These are phyloP conservation scores for Collybia nuda DNA, from an alignment of 768 basidiomycete species.

Conservation along the genomic window DNA sequence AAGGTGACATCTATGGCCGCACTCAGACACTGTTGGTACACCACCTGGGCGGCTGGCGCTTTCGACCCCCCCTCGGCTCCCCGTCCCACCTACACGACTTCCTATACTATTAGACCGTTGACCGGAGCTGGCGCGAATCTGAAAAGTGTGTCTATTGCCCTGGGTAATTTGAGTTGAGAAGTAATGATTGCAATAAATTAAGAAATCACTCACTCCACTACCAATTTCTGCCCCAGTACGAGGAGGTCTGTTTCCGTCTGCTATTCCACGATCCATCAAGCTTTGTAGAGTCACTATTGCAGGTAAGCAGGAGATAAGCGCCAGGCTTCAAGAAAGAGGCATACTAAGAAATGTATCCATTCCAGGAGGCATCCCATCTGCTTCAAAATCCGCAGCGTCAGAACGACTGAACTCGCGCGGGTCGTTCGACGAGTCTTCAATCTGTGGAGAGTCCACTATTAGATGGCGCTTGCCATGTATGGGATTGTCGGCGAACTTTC, in stretches of 20 bases:
- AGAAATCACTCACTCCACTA: constrained; percentile 3
- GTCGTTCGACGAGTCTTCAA: constrained; percentile 75
- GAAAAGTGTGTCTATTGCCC: constrained; percentile 15
- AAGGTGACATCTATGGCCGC: constrained; percentile 15
- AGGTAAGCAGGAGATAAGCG: neutral
- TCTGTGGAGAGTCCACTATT: constrained; percentile 35
- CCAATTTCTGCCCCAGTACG: constrained; percentile 6
- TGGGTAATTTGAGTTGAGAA: neutral
- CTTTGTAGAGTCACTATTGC: constrained; percentile 33
- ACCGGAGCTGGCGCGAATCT: constrained; percentile 11
- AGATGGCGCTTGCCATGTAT: constrained; percentile 7
- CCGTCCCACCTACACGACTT: neutral
- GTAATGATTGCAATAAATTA: neutral
- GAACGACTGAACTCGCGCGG: constrained; percentile 63
- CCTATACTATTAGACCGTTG: constrained; percentile 4
- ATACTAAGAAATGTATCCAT: constrained; percentile 52
- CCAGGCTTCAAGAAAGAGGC: constrained; percentile 11
- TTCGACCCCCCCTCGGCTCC: neutral
- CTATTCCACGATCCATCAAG: constrained; percentile 34
- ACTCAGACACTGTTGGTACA: constrained; percentile 57
- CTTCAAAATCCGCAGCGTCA: constrained; percentile 25
- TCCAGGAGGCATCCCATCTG: constrained; percentile 32
- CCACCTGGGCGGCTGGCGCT: constrained; percentile 12
- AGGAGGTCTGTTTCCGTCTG: constrained; percentile 8
- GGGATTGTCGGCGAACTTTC: constrained; percentile 42